Base-by-base conservation (phyloP, 805 yeast species). In the Kluyveromyces nonfermentans region DNA sequence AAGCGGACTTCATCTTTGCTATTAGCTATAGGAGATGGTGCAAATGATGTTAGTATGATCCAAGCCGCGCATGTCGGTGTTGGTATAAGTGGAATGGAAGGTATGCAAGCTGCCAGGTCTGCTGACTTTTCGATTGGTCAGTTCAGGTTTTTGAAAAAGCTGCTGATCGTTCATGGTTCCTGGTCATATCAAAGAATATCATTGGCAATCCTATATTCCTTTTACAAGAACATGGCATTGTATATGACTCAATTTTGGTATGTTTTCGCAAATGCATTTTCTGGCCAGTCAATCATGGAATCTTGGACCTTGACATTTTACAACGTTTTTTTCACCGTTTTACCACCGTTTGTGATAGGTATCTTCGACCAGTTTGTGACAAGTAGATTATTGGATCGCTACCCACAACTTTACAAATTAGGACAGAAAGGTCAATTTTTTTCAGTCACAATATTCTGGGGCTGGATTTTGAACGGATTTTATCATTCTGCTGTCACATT, bases 21-120 rank as follows among this genome's bases (percentile, higher is more conserved):
- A 35, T 69, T 93, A 47, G 97, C 98, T 1, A 83, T 93, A 58
- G 99, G 99, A 36, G 99, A 93, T 65, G 99, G 99, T 58, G 99
- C 99, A 2, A 93, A 93, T 59, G 99, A 93, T 68, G 98, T 93
- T 34, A 83, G 95, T 32, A 93, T 93, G 99, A 93, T 93, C 51
- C 98, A 93, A 65, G 97, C 98, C 14, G 98, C 98, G 0, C 97
- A 93, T 63, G 96, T 93, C 42, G 99, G 99, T 50, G 96, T 93
- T 19, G 99, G 99, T 60, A 94, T 93, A 50, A 85, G 95, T 65
- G 99, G 99, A 51, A 83, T 88, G 90, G 99, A 93, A 68, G 99
- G 99, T 53, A 88, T 89, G 87, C 99, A 93, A 65, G 98, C 98
- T 9, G 97, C 98, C 0, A 76, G 99, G 62, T 82, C 95, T 62